Base-by-base conservation (phyloP, 2,329 filamentous ascomycete species). In the Aschersonia sp. region DNA sequence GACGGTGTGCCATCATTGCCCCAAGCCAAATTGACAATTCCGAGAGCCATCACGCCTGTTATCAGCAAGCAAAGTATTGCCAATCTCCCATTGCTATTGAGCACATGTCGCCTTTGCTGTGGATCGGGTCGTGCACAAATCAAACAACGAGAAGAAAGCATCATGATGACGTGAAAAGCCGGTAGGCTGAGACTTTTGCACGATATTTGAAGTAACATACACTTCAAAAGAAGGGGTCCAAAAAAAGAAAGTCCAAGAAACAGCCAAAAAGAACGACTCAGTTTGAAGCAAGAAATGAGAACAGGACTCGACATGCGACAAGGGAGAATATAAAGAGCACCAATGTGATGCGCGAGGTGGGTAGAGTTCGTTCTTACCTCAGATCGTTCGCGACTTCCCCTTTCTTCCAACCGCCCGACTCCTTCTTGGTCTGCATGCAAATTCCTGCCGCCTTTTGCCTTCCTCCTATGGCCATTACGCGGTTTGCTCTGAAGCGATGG, bases 201-300 rank as follows among this genome's bases (percentile, higher is more conserved):
- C 10, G 44, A 46, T 40, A 40, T 41, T 43, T 31, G 5, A 41
- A 40, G 45, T 53, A 58, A 53, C 45, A 56, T 59, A 52, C 47
- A 49, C 53, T 49, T 53, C 57, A 59, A 60, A 53, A 59, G 45
- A 51, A 48, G 48, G 9, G 40, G 48, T 47, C 52, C 51, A 56
- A 58, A 56, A 53, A 52, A 40, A 9, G 31, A 30, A 6, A 31
- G 38, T 12, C 12, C 28, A 47, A 32, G 41, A 40, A 42, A 7
- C 31, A 47, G 35, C 29, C 20, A 30, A 31, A 31, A 40, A 40
- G 30, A 30, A 38, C 9, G 9, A 35, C 20, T 10, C 4, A 9
- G 31, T 28, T 12, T 29, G 30, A 48, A 45, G 5, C 30, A 46
- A 44, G 43, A 40, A 40, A 43, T 31, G 43, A 47, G 35, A 40